Conservation (phyloP, 73 alveolate genomes). For the Paramecium primaurelia region DNA sequence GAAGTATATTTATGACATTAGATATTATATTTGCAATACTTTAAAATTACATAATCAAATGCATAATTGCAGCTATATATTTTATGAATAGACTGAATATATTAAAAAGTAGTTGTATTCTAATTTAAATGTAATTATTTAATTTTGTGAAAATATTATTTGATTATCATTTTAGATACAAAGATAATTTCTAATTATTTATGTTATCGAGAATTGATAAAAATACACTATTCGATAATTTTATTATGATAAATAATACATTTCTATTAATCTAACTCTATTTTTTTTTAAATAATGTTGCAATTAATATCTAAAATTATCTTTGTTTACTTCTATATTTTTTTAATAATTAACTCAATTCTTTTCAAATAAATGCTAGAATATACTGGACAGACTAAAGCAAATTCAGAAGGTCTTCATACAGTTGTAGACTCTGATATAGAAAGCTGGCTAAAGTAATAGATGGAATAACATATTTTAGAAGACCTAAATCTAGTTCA, state of each 20-base stretch:
- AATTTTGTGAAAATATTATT: background rate
- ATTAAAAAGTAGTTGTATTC: no score
- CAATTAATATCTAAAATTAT: background rate
- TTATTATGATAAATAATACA: no score
- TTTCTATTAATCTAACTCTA: background rate
- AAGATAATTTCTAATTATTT: no score
- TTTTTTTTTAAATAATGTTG: background rate
- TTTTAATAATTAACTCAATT: background rate
- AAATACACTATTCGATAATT: no score
- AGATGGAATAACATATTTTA: background rate
- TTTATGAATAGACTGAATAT: no score
- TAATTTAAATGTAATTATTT: no score
- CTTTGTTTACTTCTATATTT: background rate
- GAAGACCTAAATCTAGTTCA: slow-evolving; percentile 20
- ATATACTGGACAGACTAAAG: slow-evolving; percentile 9
- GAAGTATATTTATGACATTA: no score
- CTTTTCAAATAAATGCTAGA: background rate
- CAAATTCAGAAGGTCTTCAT: background rate
- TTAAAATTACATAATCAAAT: no score
- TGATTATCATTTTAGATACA: background rate
- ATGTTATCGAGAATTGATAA: background rate
- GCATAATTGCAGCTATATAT: no score
- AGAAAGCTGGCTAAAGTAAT: background rate
- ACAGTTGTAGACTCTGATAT: background rate
- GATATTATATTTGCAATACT: no score